Percentiles rank a stretch among this genome's conserved stretches.
These are phyloP conservation scores for Aspergillus viridinutans DNA, from an alignment of 2,329 filamentous ascomycete species.

Conservation along the genomic window DNA sequence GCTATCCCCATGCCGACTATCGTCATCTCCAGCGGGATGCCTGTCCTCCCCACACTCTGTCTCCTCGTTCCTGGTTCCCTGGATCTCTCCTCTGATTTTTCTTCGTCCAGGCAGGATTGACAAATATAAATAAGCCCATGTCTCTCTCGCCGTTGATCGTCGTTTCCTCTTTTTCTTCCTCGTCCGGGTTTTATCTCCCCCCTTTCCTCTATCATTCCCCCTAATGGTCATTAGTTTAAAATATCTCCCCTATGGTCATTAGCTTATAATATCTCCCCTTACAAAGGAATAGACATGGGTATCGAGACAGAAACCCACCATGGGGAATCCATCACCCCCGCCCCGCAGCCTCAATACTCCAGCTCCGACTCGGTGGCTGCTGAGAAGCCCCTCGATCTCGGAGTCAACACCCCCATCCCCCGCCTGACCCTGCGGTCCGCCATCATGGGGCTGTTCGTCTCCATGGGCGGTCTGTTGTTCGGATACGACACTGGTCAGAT, in stretches of 20 bases:
- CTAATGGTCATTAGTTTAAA: too few species aligned
- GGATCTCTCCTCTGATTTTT: background rate
- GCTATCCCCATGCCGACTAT: background rate
- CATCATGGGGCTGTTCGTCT: slow-evolving; percentile 37
- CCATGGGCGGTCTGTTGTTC: slow-evolving; percentile 43
- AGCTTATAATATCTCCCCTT: too few species aligned
- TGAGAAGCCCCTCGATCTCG: slow-evolving; percentile 21
- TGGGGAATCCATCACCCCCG: slow-evolving; percentile 30
- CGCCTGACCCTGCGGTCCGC: slow-evolving; percentile 30
- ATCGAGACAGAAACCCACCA: slow-evolving; percentile 25
- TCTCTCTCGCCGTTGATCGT: too few species aligned
- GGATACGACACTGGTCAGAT: slow-evolving; percentile 44
- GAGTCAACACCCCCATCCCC: slow-evolving; percentile 30
- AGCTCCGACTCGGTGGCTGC: slow-evolving; percentile 20
- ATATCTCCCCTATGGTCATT: background rate
- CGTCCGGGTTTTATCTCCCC: background rate
- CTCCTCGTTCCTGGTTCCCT: background rate
- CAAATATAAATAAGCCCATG: background rate
- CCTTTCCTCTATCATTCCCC: background rate
- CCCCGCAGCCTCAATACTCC: slow-evolving; percentile 17
- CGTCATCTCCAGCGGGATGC: background rate
- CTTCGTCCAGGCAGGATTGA: background rate
- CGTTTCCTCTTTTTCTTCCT: background rate
- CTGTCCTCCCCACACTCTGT: background rate
- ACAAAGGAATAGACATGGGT: slow-evolving; percentile 20